Evolutionary conservation across 441 rosid genomes (phyloP).

Genomic region (Croton setiger): DNA sequence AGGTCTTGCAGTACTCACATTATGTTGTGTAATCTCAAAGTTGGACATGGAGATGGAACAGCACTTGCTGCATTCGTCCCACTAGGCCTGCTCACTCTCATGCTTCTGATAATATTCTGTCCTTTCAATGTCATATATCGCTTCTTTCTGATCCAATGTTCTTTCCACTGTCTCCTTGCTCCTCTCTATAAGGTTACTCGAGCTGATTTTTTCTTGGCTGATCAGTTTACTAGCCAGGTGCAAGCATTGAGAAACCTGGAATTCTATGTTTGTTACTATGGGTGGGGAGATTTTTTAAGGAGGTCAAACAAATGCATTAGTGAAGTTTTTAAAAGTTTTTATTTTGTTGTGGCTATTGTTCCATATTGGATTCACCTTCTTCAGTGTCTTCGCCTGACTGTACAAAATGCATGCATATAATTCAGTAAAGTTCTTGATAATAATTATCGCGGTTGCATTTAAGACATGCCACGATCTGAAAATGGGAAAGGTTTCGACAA

Average conservation of each 20-base stretch:
- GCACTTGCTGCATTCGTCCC: conserved; percentile 71
- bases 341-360: conserved; percentile 50
- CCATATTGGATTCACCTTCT: conserved; percentile 78
- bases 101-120: conserved; percentile 44
- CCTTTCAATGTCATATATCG: conserved; percentile 77
- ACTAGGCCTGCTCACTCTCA: conserved; percentile 49
- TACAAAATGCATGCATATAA: conserved; percentile 37
- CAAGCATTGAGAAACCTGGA: conserved; percentile 66
- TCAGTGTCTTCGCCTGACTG: conserved; percentile 72
- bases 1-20: conserved; percentile 56
- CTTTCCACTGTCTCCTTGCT: conserved; percentile 51
- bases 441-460: conserved; percentile 52
- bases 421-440: conserved; percentile 53
- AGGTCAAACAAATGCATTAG: conserved; percentile 53
- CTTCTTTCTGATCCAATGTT: conserved; percentile 50
- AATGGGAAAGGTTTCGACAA: conserved; percentile 33
- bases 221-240: conserved; percentile 88
- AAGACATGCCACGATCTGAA: conserved; percentile 42
- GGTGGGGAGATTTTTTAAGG: conserved; percentile 61
- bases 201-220: conserved; percentile 81
- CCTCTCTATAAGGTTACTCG: conserved; percentile 77
- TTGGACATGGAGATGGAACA: conserved; percentile 84
- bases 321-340: conserved; percentile 43
- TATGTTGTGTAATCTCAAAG: conserved; percentile 56
- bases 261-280: conserved; percentile 75